Base-by-base conservation (phyloP, 2,329 filamentous ascomycete genomes). In the Myotisia sp. region DNA sequence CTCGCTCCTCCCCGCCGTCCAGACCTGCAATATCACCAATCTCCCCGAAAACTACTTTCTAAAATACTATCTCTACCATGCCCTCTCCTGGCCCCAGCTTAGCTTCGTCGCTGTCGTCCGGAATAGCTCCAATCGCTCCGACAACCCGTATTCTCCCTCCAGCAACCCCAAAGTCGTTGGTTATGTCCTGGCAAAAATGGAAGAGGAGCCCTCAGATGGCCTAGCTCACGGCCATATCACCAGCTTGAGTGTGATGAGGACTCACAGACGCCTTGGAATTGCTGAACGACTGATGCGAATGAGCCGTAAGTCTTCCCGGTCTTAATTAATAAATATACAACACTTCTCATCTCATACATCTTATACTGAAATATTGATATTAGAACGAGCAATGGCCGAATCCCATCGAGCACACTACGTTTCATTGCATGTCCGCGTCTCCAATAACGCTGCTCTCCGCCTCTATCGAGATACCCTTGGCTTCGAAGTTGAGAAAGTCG, bases 11-110 rank as follows among this genome's bases (percentile, higher is more conserved):
- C 78, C 74, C 46, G 68, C 83, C 44, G 79, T 98, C 55, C 90
- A 98, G 65, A 85, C 92, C 60, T 87, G 87, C 55, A 95, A 98
- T 68, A 86, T 98, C 56, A 92, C 92, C 58, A 98, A 98, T 67
- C 72, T 98, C 35, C 90, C 90, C 45, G 90, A 98, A 63, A 98
- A 98, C 70, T 98, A 98, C 73, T 95, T 95, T 60, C 82, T 93
- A 63, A 98, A 98, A 71, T 98, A 98, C 71, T 98, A 98, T 67
- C 76, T 98, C 53, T 98, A 98, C 72, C 90, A 98, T 63, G 86
- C 87, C 10, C 76, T 95, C 46, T 92, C 85, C 49, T 98, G 90
- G 90, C 90, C 90, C 29, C 87, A 95, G 63, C 75, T 98, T 45
- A 87, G 79, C 61, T 95, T 86, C 61, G 87, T 98, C 37, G 90